phyloP scores from a whole-genome alignment of 1,139 yeast genomes.

The Nakaseomyces nivariensis region DNA sequence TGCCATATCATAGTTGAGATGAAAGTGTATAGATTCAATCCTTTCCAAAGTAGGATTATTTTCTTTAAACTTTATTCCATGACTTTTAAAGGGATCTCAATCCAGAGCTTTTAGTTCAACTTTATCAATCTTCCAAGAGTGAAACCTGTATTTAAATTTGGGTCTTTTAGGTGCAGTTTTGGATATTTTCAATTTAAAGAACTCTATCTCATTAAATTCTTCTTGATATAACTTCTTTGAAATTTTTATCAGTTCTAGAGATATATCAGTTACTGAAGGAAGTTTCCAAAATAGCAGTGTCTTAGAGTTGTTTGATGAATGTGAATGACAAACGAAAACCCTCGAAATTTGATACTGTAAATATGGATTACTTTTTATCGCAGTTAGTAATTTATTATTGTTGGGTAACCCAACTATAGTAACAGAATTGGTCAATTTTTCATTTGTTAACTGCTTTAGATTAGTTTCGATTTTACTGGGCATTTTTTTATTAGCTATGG shows the following conservation, averaged over 20 bases:
- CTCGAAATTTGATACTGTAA: not conserved
- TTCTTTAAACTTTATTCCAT: not conserved
- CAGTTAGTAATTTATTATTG: not conserved
- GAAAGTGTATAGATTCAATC: not conserved
- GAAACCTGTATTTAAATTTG: not conserved
- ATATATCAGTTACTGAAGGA: not conserved
- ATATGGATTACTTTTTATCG: not conserved
- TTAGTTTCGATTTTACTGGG: not conserved
- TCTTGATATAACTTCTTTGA: slow-evolving; percentile 9
- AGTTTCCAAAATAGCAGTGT: not conserved
- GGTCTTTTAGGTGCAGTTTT: not conserved
- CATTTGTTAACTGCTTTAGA: not conserved
- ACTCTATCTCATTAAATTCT: slow-evolving; percentile 14
- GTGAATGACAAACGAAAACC: not conserved
- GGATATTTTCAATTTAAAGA: slow-evolving; percentile 9
- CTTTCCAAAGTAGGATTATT: not conserved
- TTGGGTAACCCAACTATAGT: not conserved
- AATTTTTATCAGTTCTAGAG: not conserved
- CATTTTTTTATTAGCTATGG: not conserved
- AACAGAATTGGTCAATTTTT: not conserved
- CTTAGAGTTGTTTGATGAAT: not conserved
- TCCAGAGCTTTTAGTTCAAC: slow-evolving; percentile 8
- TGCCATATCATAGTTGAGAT: too few relatives aligned
- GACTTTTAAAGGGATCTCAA: slow-evolving; percentile 17
- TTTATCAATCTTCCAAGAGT: slow-evolving; percentile 13